Evolutionary conservation across 2,329 filamentous ascomycete genomes (phyloP).

Genomic region (Tolypocladium ophioglossoides): DNA sequence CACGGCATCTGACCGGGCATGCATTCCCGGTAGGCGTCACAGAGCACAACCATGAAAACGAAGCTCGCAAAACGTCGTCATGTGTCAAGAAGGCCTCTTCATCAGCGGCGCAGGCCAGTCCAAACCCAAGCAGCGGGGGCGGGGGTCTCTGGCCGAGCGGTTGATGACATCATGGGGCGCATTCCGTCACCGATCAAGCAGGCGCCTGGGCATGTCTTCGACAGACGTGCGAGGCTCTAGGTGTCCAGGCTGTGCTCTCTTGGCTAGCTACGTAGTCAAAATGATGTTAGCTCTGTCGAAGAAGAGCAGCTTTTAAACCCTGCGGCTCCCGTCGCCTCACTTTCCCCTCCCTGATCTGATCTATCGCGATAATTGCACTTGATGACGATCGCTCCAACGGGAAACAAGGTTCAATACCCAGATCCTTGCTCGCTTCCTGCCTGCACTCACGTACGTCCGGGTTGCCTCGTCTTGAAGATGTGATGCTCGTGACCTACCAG

Average conservation of each 20-base stretch:
- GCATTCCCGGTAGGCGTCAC: too few species aligned
- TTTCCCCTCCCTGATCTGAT: background rate
- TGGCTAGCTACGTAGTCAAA: background rate
- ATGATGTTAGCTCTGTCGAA: background rate
- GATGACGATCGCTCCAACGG: background rate
- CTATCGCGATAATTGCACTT: background rate
- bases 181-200: constrained; percentile 13
- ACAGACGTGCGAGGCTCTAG: background rate
- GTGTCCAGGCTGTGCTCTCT: background rate
- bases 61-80: background rate
- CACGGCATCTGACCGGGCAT: background rate
- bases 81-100: background rate
- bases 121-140: background rate
- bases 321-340: background rate
- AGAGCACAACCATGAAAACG: too few species aligned
- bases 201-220: background rate
- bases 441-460: background rate
- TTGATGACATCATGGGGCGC: constrained; percentile 24
- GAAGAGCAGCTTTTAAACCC: background rate
- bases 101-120: background rate
- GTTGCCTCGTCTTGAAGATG: background rate
- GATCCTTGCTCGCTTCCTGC: background rate
- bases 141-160: background rate
- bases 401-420: background rate
- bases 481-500: background rate